phyloP scores from a whole-genome alignment of 2,329 filamentous ascomycete genomes.

The Fusarium domesticum region DNA sequence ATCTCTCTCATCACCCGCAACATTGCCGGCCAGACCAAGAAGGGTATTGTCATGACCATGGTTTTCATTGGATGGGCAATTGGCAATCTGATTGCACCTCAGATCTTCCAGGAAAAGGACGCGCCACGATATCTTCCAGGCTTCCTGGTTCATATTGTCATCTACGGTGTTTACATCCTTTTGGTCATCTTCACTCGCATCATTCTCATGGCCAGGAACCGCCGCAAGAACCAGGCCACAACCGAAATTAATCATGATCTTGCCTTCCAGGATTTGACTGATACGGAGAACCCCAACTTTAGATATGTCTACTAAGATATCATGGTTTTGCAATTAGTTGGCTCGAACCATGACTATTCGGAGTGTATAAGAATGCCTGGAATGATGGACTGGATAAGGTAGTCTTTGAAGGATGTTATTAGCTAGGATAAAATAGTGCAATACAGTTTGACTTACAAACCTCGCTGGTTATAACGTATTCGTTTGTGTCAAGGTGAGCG shows the following conservation, averaged over 20 bases:
- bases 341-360: no score
- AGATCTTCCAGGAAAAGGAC: constrained; percentile 30
- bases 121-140: constrained; percentile 7
- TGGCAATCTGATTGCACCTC: constrained; percentile 43
- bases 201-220: constrained; percentile 5
- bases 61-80: constrained; percentile 42
- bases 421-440: no score
- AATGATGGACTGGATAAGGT: no score
- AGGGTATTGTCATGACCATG: constrained; percentile 40
- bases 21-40: constrained; percentile 44
- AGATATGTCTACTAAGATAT: constrained; percentile 9
- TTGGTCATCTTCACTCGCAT: constrained; percentile 4
- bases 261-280: constrained; percentile 9
- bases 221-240: constrained; percentile 1
- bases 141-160: constrained; percentile 4
- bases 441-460: no score
- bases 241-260: constrained; percentile 5
- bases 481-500: no score
- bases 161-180: constrained; percentile 5
- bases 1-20: constrained; percentile 42
- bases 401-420: no score
- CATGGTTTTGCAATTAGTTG: no score
- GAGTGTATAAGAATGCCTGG: no score
- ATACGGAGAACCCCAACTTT: constrained; percentile 10
- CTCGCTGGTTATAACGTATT: no score